phyloP scores from a whole-genome alignment of 257 asterid genomes.

The Datura wrightii region DNA sequence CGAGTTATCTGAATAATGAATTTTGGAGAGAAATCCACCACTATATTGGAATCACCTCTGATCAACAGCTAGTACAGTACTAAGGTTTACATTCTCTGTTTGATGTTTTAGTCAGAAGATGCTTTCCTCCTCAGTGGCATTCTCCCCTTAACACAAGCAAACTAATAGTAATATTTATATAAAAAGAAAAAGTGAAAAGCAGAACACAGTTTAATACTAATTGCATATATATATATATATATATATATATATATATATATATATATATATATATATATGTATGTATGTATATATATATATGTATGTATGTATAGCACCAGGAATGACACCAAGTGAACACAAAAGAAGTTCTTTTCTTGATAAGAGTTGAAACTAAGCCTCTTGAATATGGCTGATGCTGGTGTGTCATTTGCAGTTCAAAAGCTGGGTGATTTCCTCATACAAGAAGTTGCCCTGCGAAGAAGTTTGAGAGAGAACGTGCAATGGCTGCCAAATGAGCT shows the following conservation, averaged over 20 bases:
- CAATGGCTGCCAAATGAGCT: too few species aligned
- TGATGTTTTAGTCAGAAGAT: neutral
- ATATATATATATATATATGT: too few species aligned
- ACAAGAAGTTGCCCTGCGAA: neutral
- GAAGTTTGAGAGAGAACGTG: neutral
- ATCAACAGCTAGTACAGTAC: too few species aligned
- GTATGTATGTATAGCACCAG: too few species aligned
- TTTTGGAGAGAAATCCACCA: too few species aligned
- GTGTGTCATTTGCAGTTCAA: conserved; percentile 21
- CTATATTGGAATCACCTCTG: neutral
- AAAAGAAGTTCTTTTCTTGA: too few species aligned
- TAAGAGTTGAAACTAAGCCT: too few species aligned
- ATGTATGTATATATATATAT: too few species aligned
- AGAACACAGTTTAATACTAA: neutral
- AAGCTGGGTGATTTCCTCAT: conserved; percentile 20
- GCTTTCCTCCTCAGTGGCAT: neutral
- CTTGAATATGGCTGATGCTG: neutral
- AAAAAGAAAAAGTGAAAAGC: neutral
- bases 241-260: too few species aligned
- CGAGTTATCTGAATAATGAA: too few species aligned
- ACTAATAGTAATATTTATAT: neutral
- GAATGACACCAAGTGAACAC: too few species aligned
- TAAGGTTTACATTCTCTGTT: neutral
- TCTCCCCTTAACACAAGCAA: neutral
- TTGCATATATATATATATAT: too few species aligned